Conservation (phyloP, 306 rosid species). For the Vigna reflexopilosa region DNA sequence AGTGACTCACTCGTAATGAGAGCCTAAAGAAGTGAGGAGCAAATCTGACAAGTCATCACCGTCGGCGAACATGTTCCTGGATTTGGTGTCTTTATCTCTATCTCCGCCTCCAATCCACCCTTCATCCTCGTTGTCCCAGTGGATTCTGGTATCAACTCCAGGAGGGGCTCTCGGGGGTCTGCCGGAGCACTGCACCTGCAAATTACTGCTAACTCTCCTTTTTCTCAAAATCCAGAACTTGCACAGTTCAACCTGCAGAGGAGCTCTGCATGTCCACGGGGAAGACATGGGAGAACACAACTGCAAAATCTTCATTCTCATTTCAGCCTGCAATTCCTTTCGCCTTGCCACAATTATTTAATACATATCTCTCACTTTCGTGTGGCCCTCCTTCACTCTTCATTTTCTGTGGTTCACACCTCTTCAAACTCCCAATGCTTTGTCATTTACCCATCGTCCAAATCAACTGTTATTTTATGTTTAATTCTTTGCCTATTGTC, state of each 20-base stretch:
- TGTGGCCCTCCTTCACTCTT: slow-evolving; percentile 21
- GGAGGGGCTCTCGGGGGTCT: slow-evolving; percentile 56
- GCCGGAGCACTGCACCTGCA: slow-evolving; percentile 48
- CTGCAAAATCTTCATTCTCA: too few species aligned
- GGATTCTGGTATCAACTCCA: slow-evolving; percentile 87
- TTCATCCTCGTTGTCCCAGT: slow-evolving; percentile 83
- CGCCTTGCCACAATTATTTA: neutral
- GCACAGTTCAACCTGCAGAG: neutral
- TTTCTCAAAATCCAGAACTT: neutral
- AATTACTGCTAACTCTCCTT: neutral
- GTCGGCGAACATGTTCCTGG: slow-evolving; percentile 54
- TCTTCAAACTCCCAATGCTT: neutral
- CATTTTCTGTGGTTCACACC: slow-evolving; percentile 8
- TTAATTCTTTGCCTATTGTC: too few species aligned
- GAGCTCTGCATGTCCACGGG: neutral
- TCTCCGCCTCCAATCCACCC: slow-evolving; percentile 75
- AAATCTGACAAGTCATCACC: slow-evolving; percentile 63
- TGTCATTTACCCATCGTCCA: slow-evolving; percentile 4
- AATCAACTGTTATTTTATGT: neutral
- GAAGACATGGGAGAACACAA: neutral
- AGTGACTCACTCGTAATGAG: slow-evolving; percentile 82
- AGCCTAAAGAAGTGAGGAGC: slow-evolving; percentile 67
- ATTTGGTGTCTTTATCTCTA: slow-evolving; percentile 28
- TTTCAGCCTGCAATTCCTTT: neutral
- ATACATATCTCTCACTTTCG: too few species aligned